phyloP scores from a whole-genome alignment of 805 yeast genomes.

The Kodamaea leandrae region DNA sequence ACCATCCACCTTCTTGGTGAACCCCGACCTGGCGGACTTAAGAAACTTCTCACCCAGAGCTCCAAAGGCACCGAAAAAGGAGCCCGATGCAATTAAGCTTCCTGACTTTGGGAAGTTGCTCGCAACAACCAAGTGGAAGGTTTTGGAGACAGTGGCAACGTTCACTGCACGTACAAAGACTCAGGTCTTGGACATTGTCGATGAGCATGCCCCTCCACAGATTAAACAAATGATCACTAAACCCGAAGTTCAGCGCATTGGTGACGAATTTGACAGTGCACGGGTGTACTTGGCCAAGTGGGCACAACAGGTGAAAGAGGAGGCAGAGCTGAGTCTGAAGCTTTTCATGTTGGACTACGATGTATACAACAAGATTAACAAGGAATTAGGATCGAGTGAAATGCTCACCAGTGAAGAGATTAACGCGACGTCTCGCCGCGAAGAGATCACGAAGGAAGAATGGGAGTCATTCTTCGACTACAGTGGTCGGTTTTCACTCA shows the following conservation, averaged over 20 bases:
- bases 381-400: constrained; percentile 62
- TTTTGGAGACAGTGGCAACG: constrained; percentile 80
- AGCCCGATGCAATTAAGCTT: constrained; percentile 22
- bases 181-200: constrained; percentile 62
- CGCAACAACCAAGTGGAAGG: constrained; percentile 77
- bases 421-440: constrained; percentile 57
- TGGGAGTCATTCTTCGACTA: constrained; percentile 86
- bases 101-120: constrained; percentile 49
- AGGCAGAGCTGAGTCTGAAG: constrained; percentile 64
- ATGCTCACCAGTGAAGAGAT: constrained; percentile 59
- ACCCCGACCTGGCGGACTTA: constrained; percentile 70
- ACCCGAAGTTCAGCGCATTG: constrained; percentile 77
- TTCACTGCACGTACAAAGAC: constrained; percentile 52
- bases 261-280: constrained; percentile 92
- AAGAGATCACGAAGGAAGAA: constrained; percentile 65
- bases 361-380: constrained; percentile 53
- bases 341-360: constrained; percentile 54
- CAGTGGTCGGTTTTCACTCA: constrained; percentile 68
- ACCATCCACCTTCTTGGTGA: constrained; percentile 67
- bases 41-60: constrained; percentile 50
- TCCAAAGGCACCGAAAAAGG: constrained; percentile 4
- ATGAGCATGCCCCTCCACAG: constrained; percentile 58
- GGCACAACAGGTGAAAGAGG: constrained; percentile 93
- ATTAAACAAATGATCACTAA: constrained; percentile 59
- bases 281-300: constrained; percentile 90